Evolutionary conservation across 768 basidiomycete species (phyloP).

Genomic region (Boletus vinaceobasis): DNA sequence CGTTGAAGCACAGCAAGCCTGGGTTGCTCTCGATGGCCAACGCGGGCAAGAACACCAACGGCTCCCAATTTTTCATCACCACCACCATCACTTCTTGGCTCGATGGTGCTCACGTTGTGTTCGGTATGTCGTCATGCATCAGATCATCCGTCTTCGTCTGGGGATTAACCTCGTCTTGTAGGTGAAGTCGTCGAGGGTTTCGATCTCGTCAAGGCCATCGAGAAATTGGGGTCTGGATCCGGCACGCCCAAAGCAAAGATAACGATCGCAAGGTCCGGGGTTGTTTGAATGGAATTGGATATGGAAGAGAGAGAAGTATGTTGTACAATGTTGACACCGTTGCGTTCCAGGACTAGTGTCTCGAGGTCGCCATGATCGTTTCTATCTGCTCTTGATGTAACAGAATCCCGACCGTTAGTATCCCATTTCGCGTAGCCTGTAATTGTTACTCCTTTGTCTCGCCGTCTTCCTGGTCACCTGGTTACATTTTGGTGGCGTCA

Average conservation of each 20-base stretch:
- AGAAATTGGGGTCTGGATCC: background rate
- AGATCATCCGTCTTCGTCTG: background rate
- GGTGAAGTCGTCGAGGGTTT: constrained; percentile 6
- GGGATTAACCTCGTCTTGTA: background rate
- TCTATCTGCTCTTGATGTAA: no score
- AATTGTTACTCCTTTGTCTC: no score
- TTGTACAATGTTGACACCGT: background rate
- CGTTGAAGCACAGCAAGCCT: constrained; percentile 66
- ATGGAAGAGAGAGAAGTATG: no score
- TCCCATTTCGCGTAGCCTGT: no score
- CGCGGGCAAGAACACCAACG: constrained; percentile 79
- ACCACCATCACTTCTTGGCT: constrained; percentile 54
- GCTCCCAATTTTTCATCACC: constrained; percentile 90
- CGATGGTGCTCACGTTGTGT: constrained; percentile 13
- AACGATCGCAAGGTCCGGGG: background rate
- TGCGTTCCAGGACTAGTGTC: no score
- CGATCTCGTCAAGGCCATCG: background rate
- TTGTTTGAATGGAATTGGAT: background rate
- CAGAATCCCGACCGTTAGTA: no score
- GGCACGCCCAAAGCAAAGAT: background rate
- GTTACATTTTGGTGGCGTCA: no score
- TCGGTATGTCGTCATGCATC: constrained; percentile 5
- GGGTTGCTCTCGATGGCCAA: constrained; percentile 80
- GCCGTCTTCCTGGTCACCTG: no score
- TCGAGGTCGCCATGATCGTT: no score